Conservation (phyloP, 495 filamentous ascomycete species). For the Podospora bellae-mahoneyi region DNA sequence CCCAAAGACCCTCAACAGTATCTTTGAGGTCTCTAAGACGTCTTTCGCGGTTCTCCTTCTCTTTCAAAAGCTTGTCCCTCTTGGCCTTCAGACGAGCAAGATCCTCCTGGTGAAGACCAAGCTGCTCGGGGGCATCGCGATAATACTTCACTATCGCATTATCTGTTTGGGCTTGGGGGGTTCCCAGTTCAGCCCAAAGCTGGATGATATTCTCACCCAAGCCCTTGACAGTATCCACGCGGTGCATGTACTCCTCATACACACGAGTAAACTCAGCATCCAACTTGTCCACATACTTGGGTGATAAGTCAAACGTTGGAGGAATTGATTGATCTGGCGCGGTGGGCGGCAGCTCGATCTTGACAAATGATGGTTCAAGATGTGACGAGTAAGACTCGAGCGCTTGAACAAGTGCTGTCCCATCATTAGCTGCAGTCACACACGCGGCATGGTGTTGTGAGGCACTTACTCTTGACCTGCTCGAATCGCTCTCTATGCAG, state of each 20-base stretch:
- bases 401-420: constrained; percentile 80
- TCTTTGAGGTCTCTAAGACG: constrained; percentile 70
- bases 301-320: constrained; percentile 81
- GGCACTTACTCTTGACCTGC: constrained; percentile 79
- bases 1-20: constrained; percentile 81
- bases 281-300: constrained; percentile 78
- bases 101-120: constrained; percentile 86
- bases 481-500: constrained; percentile 86
- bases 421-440: constrained; percentile 18
- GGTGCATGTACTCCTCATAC: constrained; percentile 88
- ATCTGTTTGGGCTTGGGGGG: constrained; percentile 89
- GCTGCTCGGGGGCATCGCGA: constrained; percentile 83
- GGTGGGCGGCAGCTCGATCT: constrained; percentile 76
- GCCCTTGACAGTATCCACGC: constrained; percentile 68
- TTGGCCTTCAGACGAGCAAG: constrained; percentile 65
- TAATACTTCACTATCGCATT: constrained; percentile 79
- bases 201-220: constrained; percentile 82
- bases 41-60: constrained; percentile 83
- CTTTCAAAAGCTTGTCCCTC: constrained; percentile 84
- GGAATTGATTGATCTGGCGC: constrained; percentile 70
- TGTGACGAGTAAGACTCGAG: constrained; percentile 93
- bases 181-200: constrained; percentile 92
- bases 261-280: constrained; percentile 89
- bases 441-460: neutral
- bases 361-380: constrained; percentile 80